These are phyloP conservation scores for Glycyrrhiza uralensis DNA, from an alignment of 306 rosid genomes.

Conservation along the genomic window DNA sequence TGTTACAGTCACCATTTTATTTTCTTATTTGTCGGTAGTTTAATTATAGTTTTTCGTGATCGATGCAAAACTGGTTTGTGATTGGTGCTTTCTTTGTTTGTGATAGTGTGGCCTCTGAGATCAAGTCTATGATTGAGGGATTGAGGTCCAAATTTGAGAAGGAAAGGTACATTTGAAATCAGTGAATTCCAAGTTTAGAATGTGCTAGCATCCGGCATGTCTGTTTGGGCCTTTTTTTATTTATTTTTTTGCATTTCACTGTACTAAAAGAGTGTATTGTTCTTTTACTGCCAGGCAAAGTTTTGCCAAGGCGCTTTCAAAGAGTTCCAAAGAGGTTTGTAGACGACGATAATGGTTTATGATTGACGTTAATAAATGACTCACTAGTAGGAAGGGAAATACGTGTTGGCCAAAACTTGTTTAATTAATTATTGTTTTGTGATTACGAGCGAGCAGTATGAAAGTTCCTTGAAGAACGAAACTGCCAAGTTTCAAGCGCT, in stretches of 20 bases:
- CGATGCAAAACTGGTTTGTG: neutral
- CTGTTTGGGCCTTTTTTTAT: neutral
- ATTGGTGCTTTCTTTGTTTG: constrained; percentile 21
- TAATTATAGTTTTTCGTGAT: neutral
- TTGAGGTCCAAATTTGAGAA: constrained; percentile 81
- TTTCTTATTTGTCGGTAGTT: neutral
- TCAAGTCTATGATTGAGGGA: constrained; percentile 63
- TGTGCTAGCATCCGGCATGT: neutral
- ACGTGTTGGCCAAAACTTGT: constrained; percentile 4
- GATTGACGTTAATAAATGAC: neutral
- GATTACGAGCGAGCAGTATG: constrained; percentile 55
- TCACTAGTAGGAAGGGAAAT: constrained; percentile 8
- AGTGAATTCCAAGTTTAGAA: neutral
- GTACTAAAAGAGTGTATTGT: neutral
- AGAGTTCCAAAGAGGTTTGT: constrained; percentile 94
- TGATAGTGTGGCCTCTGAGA: constrained; percentile 77
- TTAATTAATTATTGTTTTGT: constrained; percentile 13
- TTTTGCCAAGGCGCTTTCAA: constrained; percentile 83
- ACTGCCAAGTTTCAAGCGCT: constrained; percentile 70
- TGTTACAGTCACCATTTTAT: neutral
- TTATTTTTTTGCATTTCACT: neutral
- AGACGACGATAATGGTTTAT: constrained; percentile 2
- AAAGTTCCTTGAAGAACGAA: constrained; percentile 76
- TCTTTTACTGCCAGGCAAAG: constrained; percentile 55
- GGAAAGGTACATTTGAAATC: constrained; percentile 62